Percentiles rank a stretch among this genome's conserved stretches.
These are phyloP conservation scores for Lactarius sp. DNA, from an alignment of 768 basidiomycete species.

Conservation along the genomic window DNA sequence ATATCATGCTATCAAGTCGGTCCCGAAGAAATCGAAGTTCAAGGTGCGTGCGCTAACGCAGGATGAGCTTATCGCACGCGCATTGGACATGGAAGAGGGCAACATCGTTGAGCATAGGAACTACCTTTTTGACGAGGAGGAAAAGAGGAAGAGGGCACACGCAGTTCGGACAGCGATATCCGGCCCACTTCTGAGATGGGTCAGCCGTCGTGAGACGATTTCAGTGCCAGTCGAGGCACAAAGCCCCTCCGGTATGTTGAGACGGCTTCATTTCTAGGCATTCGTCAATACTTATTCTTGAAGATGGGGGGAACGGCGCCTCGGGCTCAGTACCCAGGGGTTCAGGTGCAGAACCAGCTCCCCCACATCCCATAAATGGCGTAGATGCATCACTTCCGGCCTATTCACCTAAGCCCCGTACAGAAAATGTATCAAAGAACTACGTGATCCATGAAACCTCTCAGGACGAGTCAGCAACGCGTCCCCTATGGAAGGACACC, in stretches of 20 bases:
- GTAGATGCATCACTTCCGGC: background rate
- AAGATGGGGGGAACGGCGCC: background rate
- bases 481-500: conserved; percentile 64
- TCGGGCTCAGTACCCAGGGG: background rate
- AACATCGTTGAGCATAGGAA: conserved; percentile 75
- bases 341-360: background rate
- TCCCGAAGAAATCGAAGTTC: conserved; percentile 56
- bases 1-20: conserved; percentile 29
- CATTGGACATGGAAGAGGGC: conserved; percentile 82
- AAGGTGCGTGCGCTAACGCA: conserved; percentile 59
- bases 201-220: conserved; percentile 59
- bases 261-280: background rate
- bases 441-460: conserved; percentile 65
- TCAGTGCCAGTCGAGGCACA: conserved; percentile 36
- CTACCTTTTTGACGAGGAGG: conserved; percentile 76
- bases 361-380: background rate
- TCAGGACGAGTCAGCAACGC: conserved; percentile 42
- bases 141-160: conserved; percentile 65
- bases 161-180: conserved; percentile 57
- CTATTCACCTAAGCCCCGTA: conserved; percentile 16
- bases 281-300: background rate
- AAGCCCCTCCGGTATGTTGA: conserved; percentile 33
- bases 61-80: conserved; percentile 76
- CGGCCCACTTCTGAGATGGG: conserved; percentile 68
- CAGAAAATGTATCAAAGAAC: conserved; percentile 56